Evolutionary conservation across 75 land plant species (phyloP), one percentile per base, ranked within the genome.

Genomic region (Cupressus sempervirens): DNA sequence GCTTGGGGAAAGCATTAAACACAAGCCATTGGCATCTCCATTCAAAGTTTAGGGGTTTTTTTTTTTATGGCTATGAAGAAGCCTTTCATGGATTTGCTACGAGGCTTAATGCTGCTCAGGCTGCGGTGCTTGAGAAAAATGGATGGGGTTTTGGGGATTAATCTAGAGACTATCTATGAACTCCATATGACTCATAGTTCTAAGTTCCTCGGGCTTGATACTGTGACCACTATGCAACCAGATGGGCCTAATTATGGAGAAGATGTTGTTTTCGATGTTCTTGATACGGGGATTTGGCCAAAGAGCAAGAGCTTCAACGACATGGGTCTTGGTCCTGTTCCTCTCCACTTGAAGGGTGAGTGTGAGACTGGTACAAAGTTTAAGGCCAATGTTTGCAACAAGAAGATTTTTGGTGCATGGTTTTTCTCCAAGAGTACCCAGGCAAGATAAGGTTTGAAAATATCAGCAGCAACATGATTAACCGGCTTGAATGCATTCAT

Each of bases 161-260:
- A 88, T 80, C 90, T 88, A 7, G 98, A 97, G 85, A 88, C 82
- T 11, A 86, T 83, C 30, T 91, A 92, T 76, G 82, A 89, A 50
- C 96, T 96, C n/a, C 96, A 97, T 90, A 97, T 98, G 35, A 97
- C 99, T 0, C 92, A 95, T 56, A 96, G 94, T 18, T 98, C 99
- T 3, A 91, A 92, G 89, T 97, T 97, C 70, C 88, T 97, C 36
- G 96, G 97, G 5, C 86, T 97, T 92, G 95, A 72, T 32, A 36
- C 5, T 12, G 74, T 72, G 0, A 23, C 35, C 1, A 11, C 74
- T n/a, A 88, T 94, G 26, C 91, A 93, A 96, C 95, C 97, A 15
- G 84, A 84, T 0, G 91, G 81, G 23, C 48, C 95, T 68, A 92
- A 93, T 67, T 92, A 89, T 82, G 98, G 98, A 34, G 84, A 90